Evolutionary conservation across 257 asterid genomes (phyloP), one percentile per base, ranked within the genome.

Genomic region (Leptodermis oblonga): DNA sequence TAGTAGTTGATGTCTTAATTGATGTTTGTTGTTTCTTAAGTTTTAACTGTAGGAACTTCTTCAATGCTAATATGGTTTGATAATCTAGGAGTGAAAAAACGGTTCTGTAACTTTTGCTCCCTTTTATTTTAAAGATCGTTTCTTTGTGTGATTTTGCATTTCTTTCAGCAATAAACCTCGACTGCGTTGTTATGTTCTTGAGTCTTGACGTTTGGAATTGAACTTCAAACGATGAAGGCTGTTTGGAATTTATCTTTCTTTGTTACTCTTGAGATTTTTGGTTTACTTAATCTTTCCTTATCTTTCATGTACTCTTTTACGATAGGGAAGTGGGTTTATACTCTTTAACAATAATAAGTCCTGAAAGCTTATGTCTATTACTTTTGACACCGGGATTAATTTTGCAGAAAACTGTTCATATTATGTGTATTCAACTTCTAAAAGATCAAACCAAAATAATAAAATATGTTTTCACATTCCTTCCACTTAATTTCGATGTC

Each of bases 11-110:
- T 66, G 68, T n/a, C 73, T 76, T 69, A 63, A 48, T 14, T 65
- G 14, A 58, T 71, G 76, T 43, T 36, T 54, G 45, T 67, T 76
- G 49, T 71, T 62, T 45, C n/a, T n/a, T n/a, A n/a, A n/a, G n/a
- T 67, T 45, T 70, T 65, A 46, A 72, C 60, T 23, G 64, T 56
- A 11, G 59, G 53, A 39, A 42, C 39, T 37, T 60, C 59, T 63
- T 20, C 5, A 36, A 17, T 34, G 39, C 45, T 60, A 20, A 4
- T 33, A 60, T 60, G 46, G n/a, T 15, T 6, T 60, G 49, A 17
- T 60, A 7, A 18, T 51, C 30, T 33, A 1, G 22, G n/a, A n/a
- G n/a, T n/a, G n/a, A n/a, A n/a, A 5, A 60, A 31, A 49, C 41
- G 22, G 43, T 25, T 18, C 42, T 53, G 69, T n/a, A 42, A 43